A percentile compares a stretch with the other conserved stretches of the same genome.
Evolutionary conservation across 805 yeast genomes (phyloP).

Genomic region (Helenozyma rhizophorensis): DNA sequence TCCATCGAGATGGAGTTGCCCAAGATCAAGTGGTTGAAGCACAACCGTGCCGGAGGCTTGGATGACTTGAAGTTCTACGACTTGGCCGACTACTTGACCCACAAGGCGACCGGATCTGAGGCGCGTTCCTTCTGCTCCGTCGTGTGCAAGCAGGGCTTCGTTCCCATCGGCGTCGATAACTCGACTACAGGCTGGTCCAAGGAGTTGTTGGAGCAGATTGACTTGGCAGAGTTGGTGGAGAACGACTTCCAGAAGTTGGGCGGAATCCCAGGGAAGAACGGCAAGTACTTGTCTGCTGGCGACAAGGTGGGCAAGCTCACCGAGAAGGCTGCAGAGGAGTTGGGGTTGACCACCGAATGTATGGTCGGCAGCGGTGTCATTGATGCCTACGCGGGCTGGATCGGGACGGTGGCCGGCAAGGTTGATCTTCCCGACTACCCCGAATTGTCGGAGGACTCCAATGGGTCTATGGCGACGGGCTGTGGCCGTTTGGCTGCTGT

Average conservation of each 20-base stretch:
- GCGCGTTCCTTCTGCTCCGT: slow-evolving; percentile 86
- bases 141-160: slow-evolving; percentile 93
- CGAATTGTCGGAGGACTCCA: slow-evolving; percentile 42
- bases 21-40: slow-evolving; percentile 93
- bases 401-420: slow-evolving; percentile 94
- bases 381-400: slow-evolving; percentile 98
- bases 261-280: slow-evolving; percentile 72
- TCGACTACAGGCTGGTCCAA: slow-evolving; percentile 86
- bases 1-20: slow-evolving; percentile 98
- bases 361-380: slow-evolving; percentile 94
- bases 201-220: slow-evolving; percentile 66
- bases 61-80: slow-evolving; percentile 81
- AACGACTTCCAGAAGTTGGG: slow-evolving; percentile 79
- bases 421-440: slow-evolving; percentile 57
- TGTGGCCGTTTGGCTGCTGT: slow-evolving; percentile 93
- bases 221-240: slow-evolving; percentile 70
- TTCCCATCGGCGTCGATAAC: slow-evolving; percentile 88
- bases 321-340: slow-evolving; percentile 64
- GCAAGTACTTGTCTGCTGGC: slow-evolving; percentile 80
- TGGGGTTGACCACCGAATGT: slow-evolving; percentile 77
- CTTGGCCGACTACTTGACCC: slow-evolving; percentile 86
- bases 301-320: slow-evolving; percentile 77
- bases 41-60: slow-evolving; percentile 61
- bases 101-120: slow-evolving; percentile 83
- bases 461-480: slow-evolving; percentile 50